Evolutionary conservation across 2,329 filamentous ascomycete genomes (phyloP).

Genomic region (Diplodia corticola): DNA sequence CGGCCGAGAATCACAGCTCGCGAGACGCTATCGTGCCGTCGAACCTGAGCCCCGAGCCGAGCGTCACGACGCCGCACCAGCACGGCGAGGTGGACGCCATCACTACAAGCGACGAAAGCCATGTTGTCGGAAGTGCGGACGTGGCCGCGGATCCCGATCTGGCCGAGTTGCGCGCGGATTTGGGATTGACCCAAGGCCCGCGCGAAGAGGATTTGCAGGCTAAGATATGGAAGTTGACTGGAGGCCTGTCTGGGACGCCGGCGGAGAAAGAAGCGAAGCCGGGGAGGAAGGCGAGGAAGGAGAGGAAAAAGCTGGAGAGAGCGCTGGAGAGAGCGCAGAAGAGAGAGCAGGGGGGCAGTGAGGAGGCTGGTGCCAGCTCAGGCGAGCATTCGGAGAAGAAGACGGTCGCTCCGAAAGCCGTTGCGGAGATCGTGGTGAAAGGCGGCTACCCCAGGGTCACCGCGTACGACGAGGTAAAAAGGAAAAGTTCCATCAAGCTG

Average conservation of each 20-base stretch:
- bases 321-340: too few species aligned
- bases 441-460: background rate
- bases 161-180: background rate
- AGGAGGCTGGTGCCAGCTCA: background rate
- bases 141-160: background rate
- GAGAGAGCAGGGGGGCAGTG: background rate
- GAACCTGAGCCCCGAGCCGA: background rate
- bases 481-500: conserved; percentile 7
- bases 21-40: background rate
- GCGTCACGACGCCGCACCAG: background rate
- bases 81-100: background rate
- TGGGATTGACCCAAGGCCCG: background rate
- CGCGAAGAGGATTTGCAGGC: background rate
- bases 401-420: background rate
- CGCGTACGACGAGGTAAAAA: background rate
- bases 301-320: background rate
- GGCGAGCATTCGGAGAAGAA: background rate
- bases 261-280: background rate
- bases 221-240: background rate
- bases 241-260: background rate
- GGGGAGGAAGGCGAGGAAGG: background rate
- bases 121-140: background rate
- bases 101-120: background rate
- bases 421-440: background rate
- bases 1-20: background rate